Evolutionary conservation across 306 rosid species (phyloP).

Genomic region (Abrus pulchellus): DNA sequence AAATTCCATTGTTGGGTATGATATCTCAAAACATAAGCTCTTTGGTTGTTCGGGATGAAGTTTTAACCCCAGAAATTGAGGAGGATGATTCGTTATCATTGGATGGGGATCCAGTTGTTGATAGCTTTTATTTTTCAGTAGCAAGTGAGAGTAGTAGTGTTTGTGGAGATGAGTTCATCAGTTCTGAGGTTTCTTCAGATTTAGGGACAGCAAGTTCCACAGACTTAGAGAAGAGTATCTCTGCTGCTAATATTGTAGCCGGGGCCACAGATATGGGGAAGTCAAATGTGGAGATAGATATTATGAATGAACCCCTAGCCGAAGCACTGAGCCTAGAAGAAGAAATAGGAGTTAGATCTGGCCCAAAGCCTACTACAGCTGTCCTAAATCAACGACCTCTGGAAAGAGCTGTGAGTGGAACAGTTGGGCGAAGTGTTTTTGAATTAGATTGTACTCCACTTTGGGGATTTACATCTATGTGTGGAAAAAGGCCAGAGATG

Average conservation of each 20-base stretch:
- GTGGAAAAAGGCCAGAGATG: conserved; percentile 96
- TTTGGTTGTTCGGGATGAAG: conserved; percentile 54
- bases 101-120: conserved; percentile 75
- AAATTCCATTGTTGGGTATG: conserved; percentile 52
- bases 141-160: conserved; percentile 78
- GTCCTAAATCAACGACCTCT: conserved; percentile 62
- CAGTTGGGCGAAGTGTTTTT: conserved; percentile 75
- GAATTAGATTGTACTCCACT: conserved; percentile 85
- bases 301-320: conserved; percentile 56
- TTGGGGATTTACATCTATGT: conserved; percentile 76
- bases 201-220: conserved; percentile 58
- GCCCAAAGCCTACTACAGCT: conserved; percentile 49
- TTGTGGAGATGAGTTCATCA: conserved; percentile 72
- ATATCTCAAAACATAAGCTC: conserved; percentile 57
- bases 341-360: conserved; percentile 58
- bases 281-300: conserved; percentile 52
- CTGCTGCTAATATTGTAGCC: conserved; percentile 53
- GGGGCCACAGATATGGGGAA: conserved; percentile 48
- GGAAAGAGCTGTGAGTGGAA: conserved; percentile 61
- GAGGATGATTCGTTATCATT: conserved; percentile 79
- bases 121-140: conserved; percentile 73
- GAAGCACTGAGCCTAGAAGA: conserved; percentile 62
- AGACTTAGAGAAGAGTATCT: conserved; percentile 55
- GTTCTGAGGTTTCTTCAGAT: conserved; percentile 61
- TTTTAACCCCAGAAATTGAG: conserved; percentile 61